Conservation (phyloP, 208 protist species). For the Acanthamoeba triangularis region DNA sequence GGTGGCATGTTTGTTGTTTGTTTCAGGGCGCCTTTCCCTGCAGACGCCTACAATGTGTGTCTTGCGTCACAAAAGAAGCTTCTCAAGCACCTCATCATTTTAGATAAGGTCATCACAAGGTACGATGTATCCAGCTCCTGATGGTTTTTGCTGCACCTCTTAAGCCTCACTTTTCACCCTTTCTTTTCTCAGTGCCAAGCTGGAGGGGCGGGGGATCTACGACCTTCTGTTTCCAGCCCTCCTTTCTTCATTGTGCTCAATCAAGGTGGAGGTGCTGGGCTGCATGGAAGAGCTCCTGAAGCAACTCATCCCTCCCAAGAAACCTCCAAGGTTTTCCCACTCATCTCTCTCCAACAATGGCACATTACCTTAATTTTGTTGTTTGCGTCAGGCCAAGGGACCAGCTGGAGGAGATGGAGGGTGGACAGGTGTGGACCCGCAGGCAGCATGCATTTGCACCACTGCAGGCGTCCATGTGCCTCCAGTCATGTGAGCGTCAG, state of each 20-base stretch:
- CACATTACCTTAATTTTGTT: background rate
- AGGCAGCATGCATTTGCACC: slow-evolving; percentile 36
- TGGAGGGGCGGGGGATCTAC: slow-evolving; percentile 23
- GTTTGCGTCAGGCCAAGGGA: background rate
- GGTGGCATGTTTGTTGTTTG: background rate
- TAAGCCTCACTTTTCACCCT: background rate
- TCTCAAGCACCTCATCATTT: slow-evolving; percentile 27
- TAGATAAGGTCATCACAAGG: slow-evolving; percentile 47
- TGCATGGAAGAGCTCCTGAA: slow-evolving; percentile 55
- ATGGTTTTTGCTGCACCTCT: background rate
- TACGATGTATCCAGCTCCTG: background rate
- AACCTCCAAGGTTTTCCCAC: background rate
- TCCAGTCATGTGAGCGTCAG: slow-evolving; percentile 22
- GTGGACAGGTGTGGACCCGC: background rate
- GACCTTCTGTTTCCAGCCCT: slow-evolving; percentile 11
- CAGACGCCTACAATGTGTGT: background rate
- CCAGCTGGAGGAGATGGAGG: slow-evolving; percentile 59
- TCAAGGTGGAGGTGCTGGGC: slow-evolving; percentile 66
- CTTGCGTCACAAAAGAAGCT: slow-evolving; percentile 25
- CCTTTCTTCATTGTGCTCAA: background rate
- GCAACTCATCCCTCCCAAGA: background rate
- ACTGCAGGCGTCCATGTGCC: slow-evolving; percentile 25
- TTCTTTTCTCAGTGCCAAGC: slow-evolving; percentile 19
- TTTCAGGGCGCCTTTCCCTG: slow-evolving; percentile 13
- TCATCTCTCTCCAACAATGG: too few species aligned